Evolutionary conservation across 352 stramenopile genomes (phyloP).

Genomic region (Lagenidium sp.): DNA sequence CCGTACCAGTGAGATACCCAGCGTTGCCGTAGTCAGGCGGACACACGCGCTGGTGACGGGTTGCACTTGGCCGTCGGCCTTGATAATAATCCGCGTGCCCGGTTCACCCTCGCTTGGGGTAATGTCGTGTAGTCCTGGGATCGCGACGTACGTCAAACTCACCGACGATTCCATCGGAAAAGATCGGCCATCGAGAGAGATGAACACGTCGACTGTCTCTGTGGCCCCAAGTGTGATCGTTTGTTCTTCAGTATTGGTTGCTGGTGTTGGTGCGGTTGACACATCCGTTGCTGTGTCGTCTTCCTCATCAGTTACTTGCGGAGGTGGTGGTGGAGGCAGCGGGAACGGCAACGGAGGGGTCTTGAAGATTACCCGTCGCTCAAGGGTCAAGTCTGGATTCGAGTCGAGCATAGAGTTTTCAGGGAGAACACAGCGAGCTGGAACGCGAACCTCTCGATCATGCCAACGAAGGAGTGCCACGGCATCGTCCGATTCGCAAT

Average conservation of each 20-base stretch:
- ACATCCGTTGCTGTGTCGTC: not conserved
- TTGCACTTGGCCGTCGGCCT: constrained; percentile 10
- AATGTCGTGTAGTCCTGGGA: constrained; percentile 11
- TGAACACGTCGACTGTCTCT: constrained; percentile 40
- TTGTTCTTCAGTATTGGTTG: constrained; percentile 14
- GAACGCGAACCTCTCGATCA: constrained; percentile 20
- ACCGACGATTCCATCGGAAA: constrained; percentile 26
- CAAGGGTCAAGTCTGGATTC: not conserved
- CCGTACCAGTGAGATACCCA: constrained; percentile 14
- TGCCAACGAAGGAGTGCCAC: constrained; percentile 35
- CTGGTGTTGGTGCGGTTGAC: not conserved
- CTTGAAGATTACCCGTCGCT: constrained; percentile 32
- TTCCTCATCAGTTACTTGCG: not conserved
- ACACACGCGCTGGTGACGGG: constrained; percentile 9
- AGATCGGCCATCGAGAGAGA: constrained; percentile 38
- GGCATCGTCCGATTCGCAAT: constrained; percentile 49
- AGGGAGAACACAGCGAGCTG: constrained; percentile 18
- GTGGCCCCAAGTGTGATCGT: constrained; percentile 3
- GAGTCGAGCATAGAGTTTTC: not conserved
- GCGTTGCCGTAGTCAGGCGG: constrained; percentile 8
- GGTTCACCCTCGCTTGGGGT: constrained; percentile 11
- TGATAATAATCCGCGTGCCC: constrained; percentile 13
- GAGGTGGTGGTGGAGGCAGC: not conserved
- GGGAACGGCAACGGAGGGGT: constrained; percentile 30
- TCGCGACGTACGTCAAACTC: constrained; percentile 16